Conservation (phyloP, 2,329 filamentous ascomycete genomes). For the Colletotrichum sp. region DNA sequence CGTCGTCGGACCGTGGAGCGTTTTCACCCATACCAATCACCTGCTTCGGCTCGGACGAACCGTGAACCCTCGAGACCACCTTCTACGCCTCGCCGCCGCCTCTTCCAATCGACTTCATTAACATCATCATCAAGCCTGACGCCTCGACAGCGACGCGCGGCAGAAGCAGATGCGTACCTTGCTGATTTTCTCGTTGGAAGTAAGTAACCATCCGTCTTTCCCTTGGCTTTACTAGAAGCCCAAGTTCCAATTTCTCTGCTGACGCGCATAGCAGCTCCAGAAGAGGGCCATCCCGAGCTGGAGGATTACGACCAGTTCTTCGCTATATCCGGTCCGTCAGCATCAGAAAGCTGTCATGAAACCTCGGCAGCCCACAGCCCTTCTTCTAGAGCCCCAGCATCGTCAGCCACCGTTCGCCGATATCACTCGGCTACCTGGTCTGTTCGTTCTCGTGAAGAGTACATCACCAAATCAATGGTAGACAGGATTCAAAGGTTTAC, state of each 20-base stretch:
- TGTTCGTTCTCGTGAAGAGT: background rate
- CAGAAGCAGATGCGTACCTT: background rate
- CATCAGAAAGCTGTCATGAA: background rate
- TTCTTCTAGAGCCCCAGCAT: background rate
- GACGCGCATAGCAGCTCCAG: background rate
- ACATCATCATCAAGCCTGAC: background rate
- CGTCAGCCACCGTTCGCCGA: background rate
- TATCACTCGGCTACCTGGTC: background rate
- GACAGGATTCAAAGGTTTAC: background rate
- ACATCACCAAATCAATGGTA: background rate
- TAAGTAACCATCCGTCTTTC: background rate
- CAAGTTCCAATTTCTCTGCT: background rate
- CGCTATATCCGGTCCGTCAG: background rate
- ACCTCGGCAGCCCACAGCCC: background rate
- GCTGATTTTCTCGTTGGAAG: background rate
- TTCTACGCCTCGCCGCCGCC: background rate
- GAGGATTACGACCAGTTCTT: background rate
- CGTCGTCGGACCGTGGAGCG: background rate
- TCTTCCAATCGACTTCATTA: background rate
- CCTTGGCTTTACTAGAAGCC: background rate
- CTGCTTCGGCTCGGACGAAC: background rate
- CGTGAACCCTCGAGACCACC: background rate
- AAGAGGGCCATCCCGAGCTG: background rate
- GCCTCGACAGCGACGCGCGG: background rate
- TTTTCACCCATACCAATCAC: background rate